Evolutionary conservation across 805 yeast species (phyloP).

Genomic region (Candida coquimbonensis): DNA sequence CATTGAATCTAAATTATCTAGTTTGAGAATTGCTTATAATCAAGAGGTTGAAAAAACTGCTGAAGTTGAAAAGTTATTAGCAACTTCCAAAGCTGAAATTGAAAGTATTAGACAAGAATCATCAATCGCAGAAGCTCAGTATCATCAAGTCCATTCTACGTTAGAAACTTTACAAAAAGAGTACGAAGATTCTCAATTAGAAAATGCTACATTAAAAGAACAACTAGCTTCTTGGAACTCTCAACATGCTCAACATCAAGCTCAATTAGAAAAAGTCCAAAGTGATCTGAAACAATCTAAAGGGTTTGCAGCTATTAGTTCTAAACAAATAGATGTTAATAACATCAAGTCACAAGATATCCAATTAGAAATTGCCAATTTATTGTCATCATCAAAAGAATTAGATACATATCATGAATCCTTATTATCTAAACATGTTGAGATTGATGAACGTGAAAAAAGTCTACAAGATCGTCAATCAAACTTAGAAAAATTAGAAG

Average conservation of each 20-base stretch:
- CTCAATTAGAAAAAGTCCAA: constrained; percentile 45
- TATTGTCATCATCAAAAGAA: constrained; percentile 26
- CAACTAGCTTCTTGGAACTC: constrained; percentile 60
- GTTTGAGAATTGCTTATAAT: constrained; percentile 65
- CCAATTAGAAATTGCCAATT: constrained; percentile 34
- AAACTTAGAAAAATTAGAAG: constrained; percentile 12
- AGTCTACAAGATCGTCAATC: constrained; percentile 26
- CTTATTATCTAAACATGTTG: constrained; percentile 29
- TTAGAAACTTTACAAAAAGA: constrained; percentile 52
- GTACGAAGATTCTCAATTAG: constrained; percentile 61
- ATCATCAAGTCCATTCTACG: constrained; percentile 61
- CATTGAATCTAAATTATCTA: constrained; percentile 62
- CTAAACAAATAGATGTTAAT: constrained; percentile 63
- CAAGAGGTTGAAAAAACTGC: constrained; percentile 71
- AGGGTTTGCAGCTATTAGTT: constrained; percentile 56
- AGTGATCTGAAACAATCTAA: constrained; percentile 53
- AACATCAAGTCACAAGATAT: constrained; percentile 41
- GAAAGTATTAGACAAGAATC: constrained; percentile 66
- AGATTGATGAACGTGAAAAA: constrained; percentile 32
- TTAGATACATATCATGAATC: constrained; percentile 33
- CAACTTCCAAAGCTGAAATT: constrained; percentile 56
- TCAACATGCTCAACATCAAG: constrained; percentile 52
- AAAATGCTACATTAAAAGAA: constrained; percentile 60
- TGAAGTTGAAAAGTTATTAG: constrained; percentile 57
- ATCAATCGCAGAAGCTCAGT: constrained; percentile 70